A percentile compares a stretch with the other conserved stretches of the same genome.
Evolutionary conservation across 768 basidiomycete genomes (phyloP).

Genomic region (Boletus edulis): DNA sequence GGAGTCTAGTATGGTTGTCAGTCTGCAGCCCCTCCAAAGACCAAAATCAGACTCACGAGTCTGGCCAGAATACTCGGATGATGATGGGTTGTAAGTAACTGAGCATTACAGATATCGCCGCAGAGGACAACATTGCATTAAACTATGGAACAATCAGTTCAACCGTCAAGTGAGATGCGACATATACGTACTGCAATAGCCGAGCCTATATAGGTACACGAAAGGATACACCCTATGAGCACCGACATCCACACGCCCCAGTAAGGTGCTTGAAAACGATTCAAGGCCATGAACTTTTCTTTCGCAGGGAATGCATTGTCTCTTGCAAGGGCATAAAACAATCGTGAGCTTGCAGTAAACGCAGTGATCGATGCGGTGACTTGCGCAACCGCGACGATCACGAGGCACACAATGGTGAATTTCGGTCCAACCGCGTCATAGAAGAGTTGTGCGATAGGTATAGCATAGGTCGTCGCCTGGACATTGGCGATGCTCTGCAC

Average conservation of each 20-base stretch:
- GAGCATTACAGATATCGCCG: conserved; percentile 57
- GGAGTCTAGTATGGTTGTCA: conserved; percentile 34
- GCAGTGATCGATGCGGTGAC: conserved; percentile 56
- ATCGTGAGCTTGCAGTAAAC: conserved; percentile 54
- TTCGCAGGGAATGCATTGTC: conserved; percentile 52
- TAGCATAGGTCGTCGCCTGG: conserved; percentile 49
- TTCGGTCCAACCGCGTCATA: conserved; percentile 49
- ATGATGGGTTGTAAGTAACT: conserved; percentile 57
- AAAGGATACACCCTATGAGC: conserved; percentile 50
- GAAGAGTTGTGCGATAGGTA: conserved; percentile 59
- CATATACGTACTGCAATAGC: conserved; percentile 44
- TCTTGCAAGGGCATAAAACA: conserved; percentile 56
- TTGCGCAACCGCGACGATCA: conserved; percentile 48
- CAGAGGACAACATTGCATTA: conserved; percentile 55
- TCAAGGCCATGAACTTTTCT: conserved; percentile 46
- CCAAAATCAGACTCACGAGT: conserved; percentile 33
- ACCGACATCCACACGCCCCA: conserved; percentile 56
- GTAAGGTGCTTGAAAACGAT: conserved; percentile 52
- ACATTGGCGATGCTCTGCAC: conserved; percentile 51
- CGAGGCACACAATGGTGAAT: conserved; percentile 49
- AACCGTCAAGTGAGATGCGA: neutral
- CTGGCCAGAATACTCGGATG: conserved; percentile 57
- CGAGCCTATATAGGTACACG: conserved; percentile 58
- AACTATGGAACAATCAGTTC: conserved; percentile 32
- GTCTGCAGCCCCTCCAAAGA: neutral